Evolutionary conservation across 352 stramenopile species (phyloP), one percentile per base, ranked within the genome.

Genomic region (Phytopythium kandeliae): DNA sequence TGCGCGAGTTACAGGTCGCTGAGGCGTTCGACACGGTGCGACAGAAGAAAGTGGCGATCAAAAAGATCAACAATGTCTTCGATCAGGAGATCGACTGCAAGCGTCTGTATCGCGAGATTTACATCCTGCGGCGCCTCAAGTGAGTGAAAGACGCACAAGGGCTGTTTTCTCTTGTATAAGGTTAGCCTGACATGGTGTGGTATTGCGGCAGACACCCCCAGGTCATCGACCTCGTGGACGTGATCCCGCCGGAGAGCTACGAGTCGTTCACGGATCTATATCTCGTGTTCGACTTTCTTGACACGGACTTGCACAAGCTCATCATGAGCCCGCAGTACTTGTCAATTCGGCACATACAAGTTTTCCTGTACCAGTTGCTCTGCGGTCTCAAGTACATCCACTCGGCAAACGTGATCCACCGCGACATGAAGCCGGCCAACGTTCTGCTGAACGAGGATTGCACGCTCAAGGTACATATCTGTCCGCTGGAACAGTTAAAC

Each of bases 361-460:
- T 98, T n/a, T 98, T 98, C 67, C 65, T 97, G 52, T 98, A 98
- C 65, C 93, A 98, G 62, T 65, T 98, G 36, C 65, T 98, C 12
- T 92, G 92, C 21, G 93, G 90, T 4, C 63, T 98, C 36, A 98
- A 98, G 73, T 98, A 98, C 62, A 96, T 98, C 46, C 95, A 98
- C 63, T 97, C 86, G 28, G 83, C 74, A 15, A 89, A 94, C 58
- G 81, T 96, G 44, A 93, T 96, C 56, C 86, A 96, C 50, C 82
- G 86, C 31, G 86, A 96, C 58, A 81, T 96, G 68, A 96, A 96
- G 52, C 86, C 86, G 0, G 81, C 83, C 54, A 96, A 96, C 56
- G 89, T 96, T 10, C 41, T 96, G 40, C 67, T 96, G 19, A 95
- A 95, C 57, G 81, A 92, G 65, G 78, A 91, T 55, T 90, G 80